A percentile compares a stretch with the other conserved stretches of the same genome.
Evolutionary conservation across 495 filamentous ascomycete genomes (phyloP).

Genomic region (Platismatia glauca): DNA sequence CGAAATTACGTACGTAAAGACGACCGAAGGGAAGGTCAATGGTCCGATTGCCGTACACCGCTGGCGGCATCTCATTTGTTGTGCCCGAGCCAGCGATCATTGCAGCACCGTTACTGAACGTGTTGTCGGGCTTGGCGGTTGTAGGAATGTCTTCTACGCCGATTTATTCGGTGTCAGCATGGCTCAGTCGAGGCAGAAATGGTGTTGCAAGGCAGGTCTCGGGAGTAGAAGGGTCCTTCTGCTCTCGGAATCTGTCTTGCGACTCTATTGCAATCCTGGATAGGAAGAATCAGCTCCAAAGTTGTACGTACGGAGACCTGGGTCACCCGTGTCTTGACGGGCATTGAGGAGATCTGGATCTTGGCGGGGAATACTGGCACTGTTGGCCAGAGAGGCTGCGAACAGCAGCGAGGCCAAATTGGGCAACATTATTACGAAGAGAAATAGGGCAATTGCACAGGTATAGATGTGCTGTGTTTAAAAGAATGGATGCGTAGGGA

Average conservation of each 20-base stretch:
- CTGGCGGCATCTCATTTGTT: slow-evolving; percentile 8
- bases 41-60: slow-evolving; percentile 16
- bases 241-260: no score
- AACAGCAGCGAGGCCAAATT: slow-evolving; percentile 1
- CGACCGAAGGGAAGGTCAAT: slow-evolving; percentile 24
- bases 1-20: slow-evolving; percentile 10
- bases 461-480: background rate
- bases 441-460: no score
- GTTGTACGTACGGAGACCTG: no score
- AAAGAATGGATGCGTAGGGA: background rate
- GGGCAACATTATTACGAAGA: slow-evolving; percentile 6
- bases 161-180: no score
- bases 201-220: no score
- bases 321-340: background rate
- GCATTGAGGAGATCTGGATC: background rate
- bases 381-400: slow-evolving; percentile 3
- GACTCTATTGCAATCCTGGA: no score
- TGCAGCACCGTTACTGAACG: slow-evolving; percentile 16
- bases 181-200: no score
- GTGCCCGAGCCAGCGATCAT: slow-evolving; percentile 1
- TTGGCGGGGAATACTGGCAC: slow-evolving; percentile 8
- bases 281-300: no score
- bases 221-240: no score
- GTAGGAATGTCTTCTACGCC: slow-evolving; percentile 19
- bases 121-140: slow-evolving; percentile 17